Percentiles rank a stretch among this genome's conserved stretches.
phyloP scores from a whole-genome alignment of 2,329 filamentous ascomycete genomes.

The Monascus ruber region DNA sequence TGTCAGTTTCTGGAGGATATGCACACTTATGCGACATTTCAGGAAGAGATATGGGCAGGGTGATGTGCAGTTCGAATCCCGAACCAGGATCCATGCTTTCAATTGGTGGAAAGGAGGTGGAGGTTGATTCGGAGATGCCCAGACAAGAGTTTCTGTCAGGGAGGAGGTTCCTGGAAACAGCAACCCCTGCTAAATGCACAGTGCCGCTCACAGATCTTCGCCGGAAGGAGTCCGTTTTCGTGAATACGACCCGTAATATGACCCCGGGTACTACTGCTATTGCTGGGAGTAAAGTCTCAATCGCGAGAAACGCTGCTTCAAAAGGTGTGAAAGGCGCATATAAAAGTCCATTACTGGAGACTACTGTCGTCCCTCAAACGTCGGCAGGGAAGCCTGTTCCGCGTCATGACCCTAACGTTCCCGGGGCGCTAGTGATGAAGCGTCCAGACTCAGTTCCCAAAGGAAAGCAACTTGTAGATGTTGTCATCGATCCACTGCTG shows the following conservation, averaged over 20 bases:
- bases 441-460: constrained; percentile 44
- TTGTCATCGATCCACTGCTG: constrained; percentile 59
- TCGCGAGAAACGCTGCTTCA: constrained; percentile 18
- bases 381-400: constrained; percentile 41
- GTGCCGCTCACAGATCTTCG: background rate
- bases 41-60: constrained; percentile 52
- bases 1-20: constrained; percentile 46
- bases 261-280: background rate
- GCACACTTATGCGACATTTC: constrained; percentile 51
- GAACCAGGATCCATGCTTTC: constrained; percentile 50
- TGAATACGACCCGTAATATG: constrained; percentile 4
- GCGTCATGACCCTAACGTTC: constrained; percentile 52
- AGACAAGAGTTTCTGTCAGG: constrained; percentile 46
- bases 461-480: constrained; percentile 58
- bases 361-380: constrained; percentile 38
- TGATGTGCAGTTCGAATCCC: constrained; percentile 44
- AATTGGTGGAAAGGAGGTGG: constrained; percentile 56
- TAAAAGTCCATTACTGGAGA: constrained; percentile 50
- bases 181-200: constrained; percentile 3
- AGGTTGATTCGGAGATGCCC: constrained; percentile 52
- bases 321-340: constrained; percentile 41
- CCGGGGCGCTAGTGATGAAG: constrained; percentile 56
- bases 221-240: constrained; percentile 12
- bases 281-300: constrained; percentile 5
- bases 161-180: constrained; percentile 12